These are phyloP conservation scores for Calonectria pseudoreteaudii DNA, from an alignment of 2,329 filamentous ascomycete species.

Conservation along the genomic window DNA sequence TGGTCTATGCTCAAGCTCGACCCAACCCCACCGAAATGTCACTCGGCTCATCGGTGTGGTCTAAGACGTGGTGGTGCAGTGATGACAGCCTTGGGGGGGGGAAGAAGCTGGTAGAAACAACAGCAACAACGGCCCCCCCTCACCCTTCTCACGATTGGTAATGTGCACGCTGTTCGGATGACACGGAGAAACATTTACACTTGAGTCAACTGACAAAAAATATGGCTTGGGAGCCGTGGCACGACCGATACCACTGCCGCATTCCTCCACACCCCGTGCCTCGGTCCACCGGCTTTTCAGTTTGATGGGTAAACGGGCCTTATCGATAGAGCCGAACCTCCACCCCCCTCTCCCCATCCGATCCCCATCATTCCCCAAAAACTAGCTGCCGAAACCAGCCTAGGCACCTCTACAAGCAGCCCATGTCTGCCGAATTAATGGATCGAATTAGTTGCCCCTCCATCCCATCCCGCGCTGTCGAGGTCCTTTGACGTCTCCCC, in stretches of 20 bases:
- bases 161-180: background rate
- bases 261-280: constrained; percentile 25
- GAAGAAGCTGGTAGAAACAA: background rate
- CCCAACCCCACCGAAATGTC: constrained; percentile 15
- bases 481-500: background rate
- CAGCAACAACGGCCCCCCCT: no score
- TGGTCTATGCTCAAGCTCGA: constrained; percentile 10
- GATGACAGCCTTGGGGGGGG: background rate
- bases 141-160: background rate
- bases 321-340: constrained; percentile 39
- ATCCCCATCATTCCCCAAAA: constrained; percentile 12
- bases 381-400: background rate
- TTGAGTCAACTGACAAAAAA: background rate
- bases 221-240: background rate
- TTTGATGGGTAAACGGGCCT: constrained; percentile 25
- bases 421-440: constrained; percentile 14
- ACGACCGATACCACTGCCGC: background rate
- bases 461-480: constrained; percentile 2
- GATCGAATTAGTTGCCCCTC: constrained; percentile 6
- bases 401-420: constrained; percentile 1
- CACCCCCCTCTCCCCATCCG: no score
- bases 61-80: background rate
- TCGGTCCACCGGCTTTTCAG: constrained; percentile 41
- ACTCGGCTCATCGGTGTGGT: constrained; percentile 26
- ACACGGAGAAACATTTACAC: constrained; percentile 1